Evolutionary conservation across 2,329 filamentous ascomycete genomes (phyloP), one percentile per base, ranked within the genome.

Genomic region (Sarocladium kiliense): DNA sequence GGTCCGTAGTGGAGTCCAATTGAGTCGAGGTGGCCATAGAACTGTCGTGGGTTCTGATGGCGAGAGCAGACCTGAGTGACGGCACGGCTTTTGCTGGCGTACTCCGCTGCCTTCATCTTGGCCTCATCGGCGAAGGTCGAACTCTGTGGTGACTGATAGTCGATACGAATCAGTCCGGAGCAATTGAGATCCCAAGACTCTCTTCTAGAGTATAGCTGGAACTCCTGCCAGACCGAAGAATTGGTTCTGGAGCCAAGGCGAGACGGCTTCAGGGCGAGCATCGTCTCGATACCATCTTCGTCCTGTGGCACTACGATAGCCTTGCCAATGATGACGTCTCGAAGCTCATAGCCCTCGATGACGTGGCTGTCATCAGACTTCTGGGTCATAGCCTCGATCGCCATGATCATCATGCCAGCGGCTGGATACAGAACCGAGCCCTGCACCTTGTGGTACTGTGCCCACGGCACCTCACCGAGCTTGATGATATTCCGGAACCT

Each of bases 151-250:
- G 30, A 6, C 30, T 32, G 30, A 12, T 6, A 32, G 30, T 32
- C 7, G 12, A 32, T 32, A 12, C 30, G 30, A 12, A 32, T 32
- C 7, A 32, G 30, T 7, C 30, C 30, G 12, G 30, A 32, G 30
- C 30, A 32, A 12, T 32, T 32, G 30, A 32, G 30, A 32, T 32
- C 30, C 30, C 30, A 32, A 12, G 30, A 7, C 30, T 32, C 30
- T 16, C 6, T 39, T 6, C 36, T 5, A n/a, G 81, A 82, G 49
- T 73, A 79, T 25, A 85, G 78, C 1, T 72, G 67, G 66, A 85
- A 85, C 61, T 81, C 78, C 47, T 80, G 73, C 79, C 79, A 82
- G 2, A 66, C 63, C 26, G 76, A 74, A 0, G 74, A 75, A 25
- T 10, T 11, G 18, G 10, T 27, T 10, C 19, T 4, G n/a, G n/a